Base-by-base conservation (phyloP, 2,329 filamentous ascomycete species). In the Rhynchosporium secalis region DNA sequence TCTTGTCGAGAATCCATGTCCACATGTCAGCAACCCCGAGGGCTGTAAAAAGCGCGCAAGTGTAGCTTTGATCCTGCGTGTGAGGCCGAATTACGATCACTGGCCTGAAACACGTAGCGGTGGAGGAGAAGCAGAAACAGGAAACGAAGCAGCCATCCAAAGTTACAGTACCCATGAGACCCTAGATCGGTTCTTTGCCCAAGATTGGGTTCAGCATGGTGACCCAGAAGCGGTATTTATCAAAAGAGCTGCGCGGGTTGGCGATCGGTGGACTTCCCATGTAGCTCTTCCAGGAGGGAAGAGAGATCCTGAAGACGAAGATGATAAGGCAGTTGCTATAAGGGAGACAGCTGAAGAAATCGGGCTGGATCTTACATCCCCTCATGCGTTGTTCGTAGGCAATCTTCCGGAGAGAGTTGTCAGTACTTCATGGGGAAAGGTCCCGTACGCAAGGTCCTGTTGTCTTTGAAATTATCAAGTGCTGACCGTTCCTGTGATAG, bases 221-320 rank as follows among this genome's bases (percentile, higher is more conserved):
- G 83, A 87, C 64, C 83, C 87, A 0, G 87, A 90, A 72, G 77
- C 86, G n/a, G 78, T 90, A 3, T 89, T 90, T 73, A 90, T 90
- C 73, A 90, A 90, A 72, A 78, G 87, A 51, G 84, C 87, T 2
- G 81, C 86, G 3, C 78, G 87, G 43, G 78, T 81, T 60, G 86
- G 86, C 7, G 87, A 90, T 72, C 78, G 86, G 62, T 90, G 87
- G 87, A 88, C 85, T 1, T 82, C 83, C 3, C 87, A 90, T 76
- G 83, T 89, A 61, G 87, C 87, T 0, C 75, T 90, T 3, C 87
- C 87, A 0, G 87, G 87, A 28, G 87, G 87, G 1, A 87, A 86
- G 70, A 77, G 86, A 66, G 87, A 90, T 66, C 82, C 84, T 0
- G 82, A 83, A 63, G 87, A 90, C 75, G 80, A 75, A 52, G 80